Base-by-base conservation (phyloP, 306 rosid species). In the Abrus pulchellus region DNA sequence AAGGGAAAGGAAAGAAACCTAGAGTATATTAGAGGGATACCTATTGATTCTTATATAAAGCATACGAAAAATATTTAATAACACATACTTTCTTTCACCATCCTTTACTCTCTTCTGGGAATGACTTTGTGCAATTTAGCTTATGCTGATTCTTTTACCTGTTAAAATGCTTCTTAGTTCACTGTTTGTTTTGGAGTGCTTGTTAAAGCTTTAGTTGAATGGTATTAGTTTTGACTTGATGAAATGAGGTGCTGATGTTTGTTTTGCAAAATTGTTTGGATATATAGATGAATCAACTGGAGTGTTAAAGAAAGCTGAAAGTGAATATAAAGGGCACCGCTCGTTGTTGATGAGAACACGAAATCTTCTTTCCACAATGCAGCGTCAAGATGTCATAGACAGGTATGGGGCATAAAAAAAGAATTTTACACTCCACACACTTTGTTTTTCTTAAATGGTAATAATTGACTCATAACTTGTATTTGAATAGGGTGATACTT, bases 331-430 rank as follows among this genome's bases (percentile, higher is more conserved):
- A 86, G 97, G 97, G 69, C 99, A 94, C 40, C 92, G 92, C 57
- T 91, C 97, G 0, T 79, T 93, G 87, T 84, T 93, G 83, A 86
- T 69, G 89, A 86, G 97, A 75, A 94, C 95, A 43, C 84, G 97
- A 73, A 90, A 90, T 86, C 88, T 94, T 32, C 95, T 94, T 34
- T 92, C 97, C 72, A 91, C 92, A 7, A 93, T 94, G 93, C 97
- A 94, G 82, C 97, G 97, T 30, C 99, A 94, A 90, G 99, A 94
- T 85, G 87, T 94, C 75, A 57, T 93, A 36, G 99, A 91, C 89
- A 92, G 97, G 98, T 92, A 81, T 30, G 44, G 56, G 50, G 10
- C 28, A 72, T 65, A n/a, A 13, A 11, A 36, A 68, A 34, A 3
- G 5, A 45, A 27, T 54, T 73, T 83, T 11, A 9, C 11, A 34